Evolutionary conservation across 805 yeast genomes (phyloP).

Genomic region (Metschnikowia aberdeeniae): DNA sequence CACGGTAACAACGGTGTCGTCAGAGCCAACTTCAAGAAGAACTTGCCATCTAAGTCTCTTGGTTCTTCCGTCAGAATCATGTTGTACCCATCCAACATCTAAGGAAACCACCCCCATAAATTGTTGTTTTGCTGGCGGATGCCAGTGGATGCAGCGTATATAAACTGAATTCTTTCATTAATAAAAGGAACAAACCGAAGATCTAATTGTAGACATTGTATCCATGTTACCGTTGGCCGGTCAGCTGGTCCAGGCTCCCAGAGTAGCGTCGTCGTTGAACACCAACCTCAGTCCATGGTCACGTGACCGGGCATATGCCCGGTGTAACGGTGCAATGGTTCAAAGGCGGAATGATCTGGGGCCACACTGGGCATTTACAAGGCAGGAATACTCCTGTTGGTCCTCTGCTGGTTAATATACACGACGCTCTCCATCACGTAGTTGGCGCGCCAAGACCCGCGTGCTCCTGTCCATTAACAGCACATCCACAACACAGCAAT

Average conservation of each 20-base stretch:
- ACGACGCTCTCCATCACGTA: too few relatives aligned
- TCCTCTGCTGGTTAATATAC: too few relatives aligned
- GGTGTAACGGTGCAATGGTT: too few relatives aligned
- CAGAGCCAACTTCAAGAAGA: constrained; percentile 98
- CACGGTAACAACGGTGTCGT: constrained; percentile 99
- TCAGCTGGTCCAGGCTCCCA: too few relatives aligned
- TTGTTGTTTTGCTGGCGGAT: constrained; percentile 8
- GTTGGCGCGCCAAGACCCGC: neutral
- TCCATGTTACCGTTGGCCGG: too few relatives aligned
- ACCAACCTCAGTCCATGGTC: neutral
- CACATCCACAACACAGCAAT: neutral
- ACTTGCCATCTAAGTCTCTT: constrained; percentile 99
- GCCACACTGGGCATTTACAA: too few relatives aligned
- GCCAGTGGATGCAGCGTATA: constrained; percentile 16
- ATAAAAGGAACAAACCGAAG: constrained; percentile 9
- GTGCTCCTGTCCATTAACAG: constrained; percentile 1
- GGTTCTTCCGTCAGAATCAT: constrained; percentile 99
- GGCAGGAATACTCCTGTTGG: too few relatives aligned
- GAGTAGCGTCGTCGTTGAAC: neutral
- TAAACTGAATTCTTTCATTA: constrained; percentile 19
- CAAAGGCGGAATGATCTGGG: too few relatives aligned
- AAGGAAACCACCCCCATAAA: constrained; percentile 34
- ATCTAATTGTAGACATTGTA: neutral
- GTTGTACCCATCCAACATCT: constrained; percentile 99
- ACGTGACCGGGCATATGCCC: too few relatives aligned